phyloP scores from a whole-genome alignment of 2,329 filamentous ascomycete species.

The Arthrobotrys sinensis region DNA sequence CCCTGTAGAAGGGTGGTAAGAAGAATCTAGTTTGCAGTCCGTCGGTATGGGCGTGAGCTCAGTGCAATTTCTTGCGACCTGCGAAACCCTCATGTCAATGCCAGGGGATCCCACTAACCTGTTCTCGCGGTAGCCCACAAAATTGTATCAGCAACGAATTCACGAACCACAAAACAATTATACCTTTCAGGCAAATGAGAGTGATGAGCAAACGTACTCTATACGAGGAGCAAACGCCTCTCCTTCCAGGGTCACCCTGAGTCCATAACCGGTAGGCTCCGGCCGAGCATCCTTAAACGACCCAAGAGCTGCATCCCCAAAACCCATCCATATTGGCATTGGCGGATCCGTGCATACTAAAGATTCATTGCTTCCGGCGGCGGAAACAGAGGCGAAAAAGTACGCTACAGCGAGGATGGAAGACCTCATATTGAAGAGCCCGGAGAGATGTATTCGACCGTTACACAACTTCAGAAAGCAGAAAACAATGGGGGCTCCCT shows the following conservation, averaged over 20 bases:
- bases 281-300: neutral
- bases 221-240: conserved; percentile 1
- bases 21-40: conserved; percentile 3
- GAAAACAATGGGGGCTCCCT: conserved; percentile 1
- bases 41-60: neutral
- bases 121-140: neutral
- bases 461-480: neutral
- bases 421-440: neutral
- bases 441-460: neutral
- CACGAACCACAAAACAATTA: neutral
- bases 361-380: neutral
- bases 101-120: conserved; percentile 1
- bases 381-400: neutral
- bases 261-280: neutral
- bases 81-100: neutral
- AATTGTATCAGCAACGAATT: neutral
- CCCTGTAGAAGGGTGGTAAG: neutral
- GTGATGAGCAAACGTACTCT: neutral
- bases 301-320: neutral
- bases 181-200: neutral
- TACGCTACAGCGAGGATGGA: neutral
- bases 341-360: neutral
- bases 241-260: neutral
- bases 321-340: neutral
- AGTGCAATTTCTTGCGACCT: conserved; percentile 7